Evolutionary conservation across 2,329 filamentous ascomycete species (phyloP), one percentile per base, ranked within the genome.

Genomic region (Hypomyces rosellus): DNA sequence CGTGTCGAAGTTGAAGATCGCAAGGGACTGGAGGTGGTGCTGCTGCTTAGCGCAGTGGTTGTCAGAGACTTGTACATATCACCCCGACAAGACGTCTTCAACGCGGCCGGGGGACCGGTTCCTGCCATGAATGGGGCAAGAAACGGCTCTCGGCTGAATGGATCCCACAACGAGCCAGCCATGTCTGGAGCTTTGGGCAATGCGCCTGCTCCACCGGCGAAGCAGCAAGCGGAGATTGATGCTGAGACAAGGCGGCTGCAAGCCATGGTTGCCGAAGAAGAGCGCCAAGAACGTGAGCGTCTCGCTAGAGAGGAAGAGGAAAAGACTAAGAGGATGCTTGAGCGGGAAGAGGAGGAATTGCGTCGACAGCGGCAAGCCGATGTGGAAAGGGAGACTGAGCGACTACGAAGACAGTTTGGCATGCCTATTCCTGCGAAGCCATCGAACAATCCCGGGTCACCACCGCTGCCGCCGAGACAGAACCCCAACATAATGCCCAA

Each of bases 1-100:
- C 79, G 93, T 6, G 86, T 97, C 11, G 91, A 97, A 40, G 83
- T 97, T 54, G 90, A 99, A 66, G 93, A 99, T 68, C 83, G 86
- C 51, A 97, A 96, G 67, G 93, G 93, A 0, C 73, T 97, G 4
- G 93, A 99, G 65, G 80, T 97, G 1, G 84, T 91, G 1, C 69
- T 97, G 15, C 64, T 86, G 16, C 67, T 86, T 16, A 74, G 79
- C 25, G 79, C 82, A 1, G 78, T 83, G 57, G 78, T 83, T 33
- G 83, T 87, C 52, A 76, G 80, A 40, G 84, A 87, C 57, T 71
- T 87, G 38, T 86, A 80, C 59, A 72, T 86, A 25, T 74, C 77
- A 52, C 78, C 84, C 4, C 79, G 83, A 49, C 78, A 80, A 15
- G 88, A 95, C 58, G 75, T 83, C 4, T 97, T 96, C 71, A 93